Conservation (phyloP, 1,139 yeast genomes). For the Magnusiomyces clavatus region DNA sequence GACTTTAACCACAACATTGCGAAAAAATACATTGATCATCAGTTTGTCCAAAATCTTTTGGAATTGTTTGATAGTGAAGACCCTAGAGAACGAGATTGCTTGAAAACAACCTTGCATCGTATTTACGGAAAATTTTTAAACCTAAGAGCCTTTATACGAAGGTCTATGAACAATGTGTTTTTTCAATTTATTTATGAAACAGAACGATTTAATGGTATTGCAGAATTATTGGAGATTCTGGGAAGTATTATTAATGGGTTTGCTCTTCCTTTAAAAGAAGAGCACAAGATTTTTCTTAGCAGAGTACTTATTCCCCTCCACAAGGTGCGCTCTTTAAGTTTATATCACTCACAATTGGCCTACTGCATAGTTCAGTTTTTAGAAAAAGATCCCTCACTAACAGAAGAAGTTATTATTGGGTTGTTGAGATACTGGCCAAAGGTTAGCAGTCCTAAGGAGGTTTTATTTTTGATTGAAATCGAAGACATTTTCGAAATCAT, state of each 20-base stretch:
- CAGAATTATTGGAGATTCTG: conserved; percentile 86
- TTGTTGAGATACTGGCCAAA: conserved; percentile 95
- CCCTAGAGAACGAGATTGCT: conserved; percentile 89
- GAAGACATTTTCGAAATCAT: conserved; percentile 96
- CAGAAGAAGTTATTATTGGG: conserved; percentile 94
- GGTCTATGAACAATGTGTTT: conserved; percentile 86
- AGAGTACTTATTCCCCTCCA: conserved; percentile 90
- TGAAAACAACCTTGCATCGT: conserved; percentile 90
- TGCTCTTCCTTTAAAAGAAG: conserved; percentile 94
- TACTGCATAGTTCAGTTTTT: conserved; percentile 94
- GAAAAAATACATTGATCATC: conserved; percentile 87
- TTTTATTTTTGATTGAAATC: conserved; percentile 89
- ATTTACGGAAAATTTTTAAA: conserved; percentile 92
- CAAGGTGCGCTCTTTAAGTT: conserved; percentile 77
- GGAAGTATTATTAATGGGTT: conserved; percentile 97
- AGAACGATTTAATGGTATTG: conserved; percentile 91
- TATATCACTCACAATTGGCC: conserved; percentile 94
- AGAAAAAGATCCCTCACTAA: conserved; percentile 84
- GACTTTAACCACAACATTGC: conserved; percentile 93
- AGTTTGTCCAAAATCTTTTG: conserved; percentile 68
- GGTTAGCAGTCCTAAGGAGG: conserved; percentile 89
- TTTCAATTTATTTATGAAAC: conserved; percentile 92
- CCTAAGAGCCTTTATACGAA: conserved; percentile 82
- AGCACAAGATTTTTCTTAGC: conserved; percentile 83
- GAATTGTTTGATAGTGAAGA: conserved; percentile 95